Evolutionary conservation across 1,284 basidiomycete genomes (phyloP).

Genomic region (Ceratobasidium sp.): DNA sequence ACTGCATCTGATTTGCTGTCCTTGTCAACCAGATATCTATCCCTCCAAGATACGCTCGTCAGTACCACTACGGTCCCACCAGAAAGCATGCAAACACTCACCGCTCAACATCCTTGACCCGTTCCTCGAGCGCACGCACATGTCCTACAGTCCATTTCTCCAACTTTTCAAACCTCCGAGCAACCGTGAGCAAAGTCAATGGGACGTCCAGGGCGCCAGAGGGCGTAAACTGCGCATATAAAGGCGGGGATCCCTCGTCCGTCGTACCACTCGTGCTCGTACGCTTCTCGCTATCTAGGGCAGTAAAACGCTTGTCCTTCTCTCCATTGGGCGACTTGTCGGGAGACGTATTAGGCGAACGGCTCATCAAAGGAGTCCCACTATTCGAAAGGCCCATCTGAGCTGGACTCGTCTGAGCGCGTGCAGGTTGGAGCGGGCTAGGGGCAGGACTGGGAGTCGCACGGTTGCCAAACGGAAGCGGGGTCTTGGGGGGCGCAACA

Average conservation of each 20-base stretch:
- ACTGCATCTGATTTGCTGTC: conserved; percentile 63
- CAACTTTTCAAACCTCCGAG: conserved; percentile 83
- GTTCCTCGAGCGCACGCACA: conserved; percentile 82
- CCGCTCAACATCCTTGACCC: conserved; percentile 85
- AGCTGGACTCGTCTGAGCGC: conserved; percentile 41
- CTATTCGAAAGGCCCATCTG: conserved; percentile 38
- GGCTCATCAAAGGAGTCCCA: conserved; percentile 33
- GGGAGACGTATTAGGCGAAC: conserved; percentile 41
- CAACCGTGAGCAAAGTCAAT: conserved; percentile 75
- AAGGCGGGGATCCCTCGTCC: conserved; percentile 62
- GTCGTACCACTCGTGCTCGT: conserved; percentile 64
- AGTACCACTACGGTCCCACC: conserved; percentile 11
- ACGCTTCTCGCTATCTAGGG: conserved; percentile 57
- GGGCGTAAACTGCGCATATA: conserved; percentile 78
- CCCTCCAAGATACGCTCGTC: conserved; percentile 35
- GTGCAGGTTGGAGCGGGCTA: conserved; percentile 42
- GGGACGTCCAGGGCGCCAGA: conserved; percentile 75
- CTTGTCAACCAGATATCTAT: conserved; percentile 71
- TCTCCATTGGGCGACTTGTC: conserved; percentile 31
- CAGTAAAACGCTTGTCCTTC: conserved; percentile 57
- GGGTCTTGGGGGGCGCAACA: conserved; percentile 52
- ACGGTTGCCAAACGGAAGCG: conserved; percentile 45
- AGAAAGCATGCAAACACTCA: conserved; percentile 59
- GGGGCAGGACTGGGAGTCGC: conserved; percentile 42
- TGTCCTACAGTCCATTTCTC: conserved; percentile 87